These are phyloP conservation scores for Debaryomycetaceae sp. DNA, from an alignment of 1,139 yeast species.

Conservation along the genomic window DNA sequence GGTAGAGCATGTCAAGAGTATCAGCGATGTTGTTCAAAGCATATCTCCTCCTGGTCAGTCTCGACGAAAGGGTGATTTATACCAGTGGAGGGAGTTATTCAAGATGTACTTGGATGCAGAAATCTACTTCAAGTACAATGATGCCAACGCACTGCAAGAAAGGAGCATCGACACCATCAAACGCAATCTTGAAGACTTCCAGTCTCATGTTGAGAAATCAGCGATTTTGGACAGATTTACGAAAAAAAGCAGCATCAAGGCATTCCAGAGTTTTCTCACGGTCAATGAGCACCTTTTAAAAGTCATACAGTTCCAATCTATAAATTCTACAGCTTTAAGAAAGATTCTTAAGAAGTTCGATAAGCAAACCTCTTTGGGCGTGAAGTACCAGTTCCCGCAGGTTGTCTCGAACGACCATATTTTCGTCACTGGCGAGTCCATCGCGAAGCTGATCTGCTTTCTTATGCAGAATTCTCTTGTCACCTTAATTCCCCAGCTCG, in stretches of 20 bases:
- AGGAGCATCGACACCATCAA: slow-evolving; percentile 35
- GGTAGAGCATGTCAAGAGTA: slow-evolving; percentile 37
- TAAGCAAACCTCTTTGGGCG: slow-evolving; percentile 60
- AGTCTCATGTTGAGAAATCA: slow-evolving; percentile 38
- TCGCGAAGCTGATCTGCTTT: slow-evolving; percentile 54
- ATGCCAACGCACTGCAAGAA: slow-evolving; percentile 35
- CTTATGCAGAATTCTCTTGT: slow-evolving; percentile 54
- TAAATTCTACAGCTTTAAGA: slow-evolving; percentile 60
- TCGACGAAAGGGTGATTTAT: slow-evolving; percentile 50
- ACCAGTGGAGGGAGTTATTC: slow-evolving; percentile 70
- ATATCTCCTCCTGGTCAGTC: slow-evolving; percentile 35
- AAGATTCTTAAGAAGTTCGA: slow-evolving; percentile 74
- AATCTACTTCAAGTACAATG: slow-evolving; percentile 58
- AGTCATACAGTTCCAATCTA: slow-evolving; percentile 57
- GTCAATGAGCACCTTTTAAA: slow-evolving; percentile 56
- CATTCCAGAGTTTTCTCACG: slow-evolving; percentile 49
- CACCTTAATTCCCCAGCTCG: slow-evolving; percentile 64
- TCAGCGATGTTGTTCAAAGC: slow-evolving; percentile 37
- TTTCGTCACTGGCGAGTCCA: slow-evolving; percentile 43
- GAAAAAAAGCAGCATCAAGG: slow-evolving; percentile 42
- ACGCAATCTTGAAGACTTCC: slow-evolving; percentile 39
- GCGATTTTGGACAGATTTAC: slow-evolving; percentile 43
- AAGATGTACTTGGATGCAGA: slow-evolving; percentile 63
- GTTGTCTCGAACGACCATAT: slow-evolving; percentile 45
- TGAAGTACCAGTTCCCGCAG: slow-evolving; percentile 46